Conservation (phyloP, 2,329 filamentous ascomycete species). For the Trichoderma breve region DNA sequence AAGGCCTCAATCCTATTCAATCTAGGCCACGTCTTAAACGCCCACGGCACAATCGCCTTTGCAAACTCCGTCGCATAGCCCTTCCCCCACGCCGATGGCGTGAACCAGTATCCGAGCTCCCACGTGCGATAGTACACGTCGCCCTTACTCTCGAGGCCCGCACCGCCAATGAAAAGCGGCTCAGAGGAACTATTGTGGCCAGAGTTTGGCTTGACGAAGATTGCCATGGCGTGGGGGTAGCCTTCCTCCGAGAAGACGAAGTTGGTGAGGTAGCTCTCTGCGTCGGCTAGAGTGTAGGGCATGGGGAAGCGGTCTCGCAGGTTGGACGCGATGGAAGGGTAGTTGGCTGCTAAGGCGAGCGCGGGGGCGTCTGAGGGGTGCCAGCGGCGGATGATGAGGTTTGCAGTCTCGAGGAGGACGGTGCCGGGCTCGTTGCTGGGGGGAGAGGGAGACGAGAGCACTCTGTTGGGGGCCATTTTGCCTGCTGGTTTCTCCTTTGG, state of each 20-base stretch:
- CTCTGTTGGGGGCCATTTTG: slow-evolving; percentile 8
- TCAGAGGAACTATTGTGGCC: slow-evolving; percentile 28
- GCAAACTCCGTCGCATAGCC: slow-evolving; percentile 45
- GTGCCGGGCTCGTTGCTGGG: slow-evolving; percentile 31
- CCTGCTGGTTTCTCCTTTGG: background rate
- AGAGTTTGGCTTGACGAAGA: slow-evolving; percentile 33
- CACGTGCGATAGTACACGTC: slow-evolving; percentile 43
- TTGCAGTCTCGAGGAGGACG: slow-evolving; percentile 31
- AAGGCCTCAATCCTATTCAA: slow-evolving; percentile 29
- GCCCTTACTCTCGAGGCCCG: slow-evolving; percentile 38
- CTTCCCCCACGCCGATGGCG: slow-evolving; percentile 42
- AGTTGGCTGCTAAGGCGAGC: slow-evolving; percentile 38
- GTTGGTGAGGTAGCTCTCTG: slow-evolving; percentile 36
- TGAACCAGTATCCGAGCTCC: slow-evolving; percentile 52
- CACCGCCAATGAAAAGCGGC: slow-evolving; percentile 37
- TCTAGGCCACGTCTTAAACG: slow-evolving; percentile 42
- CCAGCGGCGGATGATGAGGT: slow-evolving; percentile 43
- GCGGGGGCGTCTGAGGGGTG: slow-evolving; percentile 38
- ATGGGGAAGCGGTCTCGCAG: slow-evolving; percentile 46
- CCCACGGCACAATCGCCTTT: slow-evolving; percentile 40
- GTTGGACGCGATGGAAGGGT: slow-evolving; percentile 35
- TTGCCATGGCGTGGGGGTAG: slow-evolving; percentile 34
- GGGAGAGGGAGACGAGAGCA: slow-evolving; percentile 27
- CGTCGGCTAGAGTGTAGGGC: slow-evolving; percentile 44
- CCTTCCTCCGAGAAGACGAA: slow-evolving; percentile 21